Base-by-base conservation (phyloP, 2,329 filamentous ascomycete genomes). In the Atkinsonella hypoxylon region DNA sequence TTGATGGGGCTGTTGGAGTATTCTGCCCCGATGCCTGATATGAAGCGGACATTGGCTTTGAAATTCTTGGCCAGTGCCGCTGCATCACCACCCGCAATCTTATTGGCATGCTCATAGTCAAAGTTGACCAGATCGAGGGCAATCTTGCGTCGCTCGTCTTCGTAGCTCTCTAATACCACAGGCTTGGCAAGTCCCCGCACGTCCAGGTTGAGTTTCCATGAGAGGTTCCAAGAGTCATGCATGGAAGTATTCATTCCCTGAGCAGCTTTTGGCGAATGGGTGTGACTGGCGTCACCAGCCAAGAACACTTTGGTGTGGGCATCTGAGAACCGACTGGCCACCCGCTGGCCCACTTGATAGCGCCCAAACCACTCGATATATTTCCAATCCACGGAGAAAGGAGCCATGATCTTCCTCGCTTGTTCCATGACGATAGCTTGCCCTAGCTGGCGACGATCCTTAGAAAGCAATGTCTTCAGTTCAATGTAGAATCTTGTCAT, bases 371-470 rank as follows among this genome's bases (percentile, higher is more conserved):
- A 88, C 65, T 83, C 70, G 47, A 80, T 71, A 48, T 76, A 76
- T 57, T 72, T 75, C 78, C 79, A 82, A 45, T 75, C 68, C 42
- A 82, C 67, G 48, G 64, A 67, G 59, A 77, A 82, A 1, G 79
- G 79, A 5, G 72, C 70, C 68, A 82, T 75, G 51, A 82, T 82
- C 57, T 77, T 73, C 58, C 72, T 73, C 7, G 82, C 82, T 45
- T 80, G 76, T 57, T 77, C 73, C 75, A 87, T 87, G 47, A 89
- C 82, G 57, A 85, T 86, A 32, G 84, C 78, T 55, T 85, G 76
- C 5, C 79, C 72, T 38, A 75, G 55, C 43, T 60, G 60, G 15
- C 66, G 58, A 50, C 66, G 62, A 52, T 74, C 67, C 32, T 67
- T 61, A 58, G 70, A 73, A 30, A 58, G 58, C 49, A 60, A 62